Conservation (phyloP, 1,284 basidiomycete species). For the Ustilago cynodontis region DNA sequence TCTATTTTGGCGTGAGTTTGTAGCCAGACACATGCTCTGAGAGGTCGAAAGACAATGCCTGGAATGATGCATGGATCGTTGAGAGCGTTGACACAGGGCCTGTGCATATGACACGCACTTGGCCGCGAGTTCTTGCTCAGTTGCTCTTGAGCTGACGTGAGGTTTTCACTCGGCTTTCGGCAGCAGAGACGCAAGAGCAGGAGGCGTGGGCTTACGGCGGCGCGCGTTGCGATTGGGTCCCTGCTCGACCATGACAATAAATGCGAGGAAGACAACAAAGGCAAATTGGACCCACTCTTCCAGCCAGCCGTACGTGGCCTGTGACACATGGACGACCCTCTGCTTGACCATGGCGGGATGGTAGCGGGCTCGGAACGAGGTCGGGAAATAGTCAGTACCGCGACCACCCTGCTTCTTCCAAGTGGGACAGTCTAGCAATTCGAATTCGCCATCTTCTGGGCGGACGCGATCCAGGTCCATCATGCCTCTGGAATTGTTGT, state of each 20-base stretch:
- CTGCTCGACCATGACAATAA: slow-evolving; percentile 56
- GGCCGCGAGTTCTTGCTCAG: too few relatives aligned
- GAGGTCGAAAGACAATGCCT: too few relatives aligned
- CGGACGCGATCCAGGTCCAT: slow-evolving; percentile 18
- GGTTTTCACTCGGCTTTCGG: slow-evolving; percentile 18
- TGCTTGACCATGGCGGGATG: slow-evolving; percentile 58
- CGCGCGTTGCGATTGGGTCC: slow-evolving; percentile 33
- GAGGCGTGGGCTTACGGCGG: slow-evolving; percentile 9
- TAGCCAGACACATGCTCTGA: neutral
- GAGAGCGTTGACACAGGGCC: too few relatives aligned
- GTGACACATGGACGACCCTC: slow-evolving; percentile 47
- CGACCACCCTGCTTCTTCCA: slow-evolving; percentile 53
- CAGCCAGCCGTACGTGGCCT: slow-evolving; percentile 56
- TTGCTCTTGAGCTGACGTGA: neutral
- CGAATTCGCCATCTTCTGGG: slow-evolving; percentile 52
- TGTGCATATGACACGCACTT: too few relatives aligned
- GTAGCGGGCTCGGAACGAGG: slow-evolving; percentile 54
- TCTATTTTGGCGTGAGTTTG: too few relatives aligned
- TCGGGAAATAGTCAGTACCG: slow-evolving; percentile 60
- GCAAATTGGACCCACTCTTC: slow-evolving; percentile 60
- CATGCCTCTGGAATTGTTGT: neutral
- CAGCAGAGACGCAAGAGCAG: slow-evolving; percentile 11
- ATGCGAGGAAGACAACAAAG: slow-evolving; percentile 60
- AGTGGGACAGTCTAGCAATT: slow-evolving; percentile 50
- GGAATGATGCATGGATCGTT: too few relatives aligned